phyloP scores from a whole-genome alignment of 441 rosid species.

The Omphalea diandra region DNA sequence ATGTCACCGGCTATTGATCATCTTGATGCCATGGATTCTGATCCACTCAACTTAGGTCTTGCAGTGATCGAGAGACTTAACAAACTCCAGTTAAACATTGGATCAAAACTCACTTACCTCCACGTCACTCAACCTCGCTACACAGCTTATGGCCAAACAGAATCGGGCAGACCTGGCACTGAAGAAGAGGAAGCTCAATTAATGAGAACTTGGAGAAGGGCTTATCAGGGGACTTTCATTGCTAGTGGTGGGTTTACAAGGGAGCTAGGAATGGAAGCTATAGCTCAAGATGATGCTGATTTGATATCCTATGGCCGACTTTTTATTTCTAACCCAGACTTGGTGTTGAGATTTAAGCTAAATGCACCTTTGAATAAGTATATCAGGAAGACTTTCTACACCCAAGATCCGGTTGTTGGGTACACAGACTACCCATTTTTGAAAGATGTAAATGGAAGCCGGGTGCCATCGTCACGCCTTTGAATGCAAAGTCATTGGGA shows the following conservation, averaged over 20 bases:
- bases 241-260: slow-evolving; percentile 75
- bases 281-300: slow-evolving; percentile 74
- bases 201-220: slow-evolving; percentile 50
- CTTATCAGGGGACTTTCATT: slow-evolving; percentile 73
- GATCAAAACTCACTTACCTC: slow-evolving; percentile 61
- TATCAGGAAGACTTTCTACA: slow-evolving; percentile 72
- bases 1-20: slow-evolving; percentile 89
- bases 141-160: slow-evolving; percentile 74
- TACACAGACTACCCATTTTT: slow-evolving; percentile 85
- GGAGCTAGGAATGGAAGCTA: slow-evolving; percentile 76
- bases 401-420: slow-evolving; percentile 74
- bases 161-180: slow-evolving; percentile 61
- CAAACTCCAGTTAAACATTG: slow-evolving; percentile 47
- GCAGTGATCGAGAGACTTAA: slow-evolving; percentile 67
- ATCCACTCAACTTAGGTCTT: slow-evolving; percentile 68
- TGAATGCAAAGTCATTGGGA: slow-evolving; percentile 27
- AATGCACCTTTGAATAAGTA: slow-evolving; percentile 66
- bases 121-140: slow-evolving; percentile 93
- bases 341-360: slow-evolving; percentile 56
- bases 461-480: slow-evolving; percentile 46
- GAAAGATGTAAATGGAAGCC: slow-evolving; percentile 13
- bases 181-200: slow-evolving; percentile 73
- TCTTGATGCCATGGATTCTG: slow-evolving; percentile 73
- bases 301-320: slow-evolving; percentile 73
- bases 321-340: slow-evolving; percentile 85